Base-by-base conservation (phyloP, 2,329 filamentous ascomycete genomes). In the Metarhizium album region DNA sequence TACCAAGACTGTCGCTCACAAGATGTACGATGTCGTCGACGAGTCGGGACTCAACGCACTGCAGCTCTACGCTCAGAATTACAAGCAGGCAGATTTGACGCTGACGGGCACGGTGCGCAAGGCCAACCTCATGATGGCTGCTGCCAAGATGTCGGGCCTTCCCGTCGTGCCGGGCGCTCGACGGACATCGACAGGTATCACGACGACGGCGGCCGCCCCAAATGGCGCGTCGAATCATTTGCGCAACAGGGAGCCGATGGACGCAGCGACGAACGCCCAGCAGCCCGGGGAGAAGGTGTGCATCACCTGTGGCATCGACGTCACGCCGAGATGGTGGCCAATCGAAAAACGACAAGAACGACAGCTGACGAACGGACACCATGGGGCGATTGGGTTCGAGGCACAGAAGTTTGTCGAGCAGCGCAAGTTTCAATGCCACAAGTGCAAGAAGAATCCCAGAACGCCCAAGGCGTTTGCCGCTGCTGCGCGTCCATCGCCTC, bases 81-180 rank as follows among this genome's bases (percentile, higher is more conserved):
- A 89, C 73, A 98, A 98, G 67, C 91, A 97, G 68, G 91, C 93
- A 8, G 93, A 98, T 64, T 78, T 91, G 40, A 82, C 87, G 2
- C 72, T 96, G 59, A 96, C 90, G 2, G 93, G 93, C 27, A 96
- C 91, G 18, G 88, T 93, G 22, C 85, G 93, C 50, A 96, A 95
- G 68, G 91, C 93, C 22, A 93, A 88, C 53, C 77, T 93, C 42
- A 79, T 84, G 62, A 81, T 80, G 51, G 76, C 79, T 47, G 80
- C 79, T 27, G 78, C 79, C 13, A 87, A 84, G 63, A 69, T 68
- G 60, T 66, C 69, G 2, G 61, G 64, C 31, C 61, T 66, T 59
- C 69, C 53, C 9, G 49, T 55, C 2, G 62, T 61, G 33, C 49
- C 56, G 7, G 62, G 67, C 24, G 73, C 76, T 58, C 73, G 82